These are phyloP conservation scores for Rhodotorula diobovata DNA, from an alignment of 768 basidiomycete species.

Conservation along the genomic window DNA sequence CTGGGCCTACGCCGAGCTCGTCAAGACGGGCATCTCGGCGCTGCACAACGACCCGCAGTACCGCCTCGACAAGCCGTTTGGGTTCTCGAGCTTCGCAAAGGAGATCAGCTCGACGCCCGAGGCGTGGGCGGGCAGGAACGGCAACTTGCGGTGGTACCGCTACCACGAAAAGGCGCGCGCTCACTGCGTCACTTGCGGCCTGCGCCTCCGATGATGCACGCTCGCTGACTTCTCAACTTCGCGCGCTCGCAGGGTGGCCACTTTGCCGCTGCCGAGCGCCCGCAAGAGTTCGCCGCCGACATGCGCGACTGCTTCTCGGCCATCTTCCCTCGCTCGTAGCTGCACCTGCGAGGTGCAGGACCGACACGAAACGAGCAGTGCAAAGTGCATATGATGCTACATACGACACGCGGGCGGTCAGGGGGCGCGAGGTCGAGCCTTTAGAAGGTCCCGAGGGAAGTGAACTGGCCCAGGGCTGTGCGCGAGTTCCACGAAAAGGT, in stretches of 20 bases:
- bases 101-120: slow-evolving; percentile 31
- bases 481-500: slow-evolving; percentile 2
- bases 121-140: slow-evolving; percentile 19
- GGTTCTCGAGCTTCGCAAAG: slow-evolving; percentile 23
- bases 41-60: slow-evolving; percentile 14
- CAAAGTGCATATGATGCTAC: too few relatives aligned
- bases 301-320: slow-evolving; percentile 32
- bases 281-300: slow-evolving; percentile 20
- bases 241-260: slow-evolving; percentile 24
- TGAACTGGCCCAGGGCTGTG: background rate
- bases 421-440: background rate
- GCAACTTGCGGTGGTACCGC: slow-evolving; percentile 24
- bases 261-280: slow-evolving; percentile 27
- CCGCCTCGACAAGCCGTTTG: slow-evolving; percentile 31
- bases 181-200: background rate
- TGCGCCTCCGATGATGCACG: background rate
- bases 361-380: background rate
- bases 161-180: slow-evolving; percentile 23
- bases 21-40: slow-evolving; percentile 12
- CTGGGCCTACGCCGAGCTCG: slow-evolving; percentile 34
- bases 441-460: background rate
- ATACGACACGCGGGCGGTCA: background rate
- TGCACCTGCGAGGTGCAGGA: too few relatives aligned
- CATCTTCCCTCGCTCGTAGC: slow-evolving; percentile 6
- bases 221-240: background rate